Evolutionary conservation across 2,329 filamentous ascomycete species (phyloP).

Genomic region (Pseudogymnoascus sp.): DNA sequence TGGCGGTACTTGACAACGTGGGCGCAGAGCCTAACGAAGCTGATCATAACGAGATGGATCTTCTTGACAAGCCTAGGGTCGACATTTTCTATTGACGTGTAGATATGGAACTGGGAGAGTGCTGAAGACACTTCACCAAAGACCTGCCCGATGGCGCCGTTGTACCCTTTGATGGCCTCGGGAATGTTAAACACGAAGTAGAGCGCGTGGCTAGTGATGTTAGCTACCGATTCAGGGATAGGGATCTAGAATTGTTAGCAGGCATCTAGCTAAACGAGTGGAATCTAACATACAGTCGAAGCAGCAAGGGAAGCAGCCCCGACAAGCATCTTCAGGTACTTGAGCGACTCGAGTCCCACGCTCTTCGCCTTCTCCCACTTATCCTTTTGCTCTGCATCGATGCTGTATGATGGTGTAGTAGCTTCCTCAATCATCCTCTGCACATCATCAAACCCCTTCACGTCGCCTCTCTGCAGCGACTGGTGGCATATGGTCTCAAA

Average conservation of each 20-base stretch:
- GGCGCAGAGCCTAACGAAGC: constrained; percentile 26
- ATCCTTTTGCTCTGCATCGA: constrained; percentile 11
- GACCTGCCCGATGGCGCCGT: neutral
- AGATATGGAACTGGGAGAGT: neutral
- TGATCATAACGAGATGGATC: constrained; percentile 22
- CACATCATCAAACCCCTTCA: constrained; percentile 23
- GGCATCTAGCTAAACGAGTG: neutral
- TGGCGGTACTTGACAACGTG: constrained; percentile 28
- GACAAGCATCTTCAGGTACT: constrained; percentile 23
- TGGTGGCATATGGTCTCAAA: constrained; percentile 23
- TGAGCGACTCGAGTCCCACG: constrained; percentile 22
- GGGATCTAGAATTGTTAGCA: neutral
- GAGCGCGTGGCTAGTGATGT: neutral
- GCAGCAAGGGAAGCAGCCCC: constrained; percentile 22
- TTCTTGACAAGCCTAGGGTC: neutral
- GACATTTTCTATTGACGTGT: neutral
- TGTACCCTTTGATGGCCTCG: neutral
- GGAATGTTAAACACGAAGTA: neutral
- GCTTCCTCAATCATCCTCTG: constrained; percentile 18
- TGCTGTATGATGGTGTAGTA: constrained; percentile 13
- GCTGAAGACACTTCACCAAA: neutral
- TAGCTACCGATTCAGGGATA: neutral
- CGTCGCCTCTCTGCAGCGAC: constrained; percentile 20
- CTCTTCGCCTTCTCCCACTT: constrained; percentile 24
- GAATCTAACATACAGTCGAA: constrained; percentile 17